Evolutionary conservation across 2,329 filamentous ascomycete species (phyloP), one percentile per base, ranked within the genome.

Genomic region (Stemphylium vesicarium): DNA sequence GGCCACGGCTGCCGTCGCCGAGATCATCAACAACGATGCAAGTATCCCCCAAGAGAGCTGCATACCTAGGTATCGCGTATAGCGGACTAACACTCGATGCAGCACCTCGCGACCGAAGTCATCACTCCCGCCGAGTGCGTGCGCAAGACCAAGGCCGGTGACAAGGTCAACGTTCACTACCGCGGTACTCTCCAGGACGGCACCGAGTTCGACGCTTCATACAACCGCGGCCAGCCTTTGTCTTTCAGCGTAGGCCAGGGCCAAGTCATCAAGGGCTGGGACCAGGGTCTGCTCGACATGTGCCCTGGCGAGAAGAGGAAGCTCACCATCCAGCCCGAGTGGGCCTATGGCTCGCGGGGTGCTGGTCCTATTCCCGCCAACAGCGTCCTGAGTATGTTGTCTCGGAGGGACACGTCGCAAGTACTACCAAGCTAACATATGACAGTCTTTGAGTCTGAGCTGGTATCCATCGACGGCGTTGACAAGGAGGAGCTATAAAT

Each of bases 211-310:
- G 76, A 79, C 63, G 75, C 77, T 52, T 78, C 74, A 75, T 96
- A 96, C 80, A 88, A 96, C 72, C 88, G 94, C 53, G 86, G 87
- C 50, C 77, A 80, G 57, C 95, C 95, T 4, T 84, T 99, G 70
- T 80, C 75, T 66, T 98, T 99, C 80, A 85, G 82, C 61, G 81
- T 99, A 39, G 95, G 94, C 53, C 80, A 82, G 50, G 93, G 94
- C 40, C 86, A 90, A 75, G 95, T 98, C 56, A 99, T 99, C 79
- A 92, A 95, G 81, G 94, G 94, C 70, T 97, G 93, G 93, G 94
- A 98, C 70, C 81, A 96, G 73, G 94, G 94, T 47, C 85, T 98
- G 20, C 74, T 96, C 40, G 91, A 93, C 72, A 98, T 98, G 94
- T 98, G 94, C 79, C 89, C 95, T 66, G 95, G 95, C 61, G 94